Conservation (phyloP, 225 moss, liverwort and hornwort genomes). For the Sphagnum contortum region DNA sequence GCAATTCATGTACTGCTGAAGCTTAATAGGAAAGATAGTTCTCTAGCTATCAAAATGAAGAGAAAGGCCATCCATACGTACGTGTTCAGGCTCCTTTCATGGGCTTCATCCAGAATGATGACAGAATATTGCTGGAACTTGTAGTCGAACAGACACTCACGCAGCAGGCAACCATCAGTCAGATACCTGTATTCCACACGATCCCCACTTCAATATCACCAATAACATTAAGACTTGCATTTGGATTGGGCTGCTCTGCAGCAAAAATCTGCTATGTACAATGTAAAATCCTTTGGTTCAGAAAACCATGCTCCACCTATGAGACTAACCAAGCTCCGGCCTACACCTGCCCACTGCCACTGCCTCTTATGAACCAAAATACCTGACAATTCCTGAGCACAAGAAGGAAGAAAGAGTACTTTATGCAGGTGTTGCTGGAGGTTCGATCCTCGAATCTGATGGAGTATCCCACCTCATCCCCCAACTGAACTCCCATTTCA, state of each 20-base stretch:
- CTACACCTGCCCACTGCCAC: too few species aligned
- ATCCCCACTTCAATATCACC: not conserved
- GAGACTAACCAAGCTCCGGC: too few species aligned
- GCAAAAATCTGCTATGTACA: too few species aligned
- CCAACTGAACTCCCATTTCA: conserved; percentile 84
- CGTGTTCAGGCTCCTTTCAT: conserved; percentile 74
- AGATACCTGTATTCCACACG: conserved; percentile 25
- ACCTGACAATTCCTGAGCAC: not conserved
- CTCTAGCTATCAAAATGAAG: too few species aligned
- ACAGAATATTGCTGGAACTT: conserved; percentile 80
- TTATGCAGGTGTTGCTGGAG: conserved; percentile 54
- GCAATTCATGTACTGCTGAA: too few species aligned
- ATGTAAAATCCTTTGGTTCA: not conserved
- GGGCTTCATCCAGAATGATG: conserved; percentile 92
- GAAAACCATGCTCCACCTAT: not conserved
- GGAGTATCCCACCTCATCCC: conserved; percentile 82
- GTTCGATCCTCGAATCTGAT: conserved; percentile 95
- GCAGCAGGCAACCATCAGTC: conserved; percentile 97
- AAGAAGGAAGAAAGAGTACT: conserved; percentile 14
- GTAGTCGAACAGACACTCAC: conserved; percentile 86
- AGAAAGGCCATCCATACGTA: not conserved
- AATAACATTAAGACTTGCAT: too few species aligned
- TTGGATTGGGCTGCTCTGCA: too few species aligned
- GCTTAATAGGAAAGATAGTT: too few species aligned
- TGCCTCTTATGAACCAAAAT: too few species aligned